A percentile compares a stretch with the other conserved stretches of the same genome.
Evolutionary conservation across 202 grass and related monocot species (phyloP).

Genomic region (Elaeis oleifera): DNA sequence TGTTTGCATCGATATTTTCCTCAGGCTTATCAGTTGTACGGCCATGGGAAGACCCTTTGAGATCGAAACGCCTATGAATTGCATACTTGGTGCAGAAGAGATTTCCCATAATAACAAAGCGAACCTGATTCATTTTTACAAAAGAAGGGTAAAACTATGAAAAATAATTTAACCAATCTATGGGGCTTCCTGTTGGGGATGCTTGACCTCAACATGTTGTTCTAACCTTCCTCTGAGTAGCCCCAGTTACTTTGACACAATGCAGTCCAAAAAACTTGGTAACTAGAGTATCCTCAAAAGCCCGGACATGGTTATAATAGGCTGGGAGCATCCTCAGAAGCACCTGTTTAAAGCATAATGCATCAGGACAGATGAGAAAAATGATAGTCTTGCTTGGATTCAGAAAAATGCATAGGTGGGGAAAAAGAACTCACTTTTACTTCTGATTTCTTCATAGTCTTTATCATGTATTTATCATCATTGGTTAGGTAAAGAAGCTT

Average conservation of each 20-base stretch:
- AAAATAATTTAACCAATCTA: background rate
- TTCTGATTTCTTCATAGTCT: slow-evolving; percentile 94
- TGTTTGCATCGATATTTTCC: slow-evolving; percentile 71
- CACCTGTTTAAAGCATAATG: slow-evolving; percentile 31
- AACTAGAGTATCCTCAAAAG: slow-evolving; percentile 63
- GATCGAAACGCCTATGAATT: slow-evolving; percentile 69
- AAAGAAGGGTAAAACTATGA: background rate
- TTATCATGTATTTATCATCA: slow-evolving; percentile 92
- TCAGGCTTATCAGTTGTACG: slow-evolving; percentile 79
- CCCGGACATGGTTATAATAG: slow-evolving; percentile 73
- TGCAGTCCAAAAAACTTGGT: slow-evolving; percentile 87
- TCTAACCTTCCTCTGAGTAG: slow-evolving; percentile 85
- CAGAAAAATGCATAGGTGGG: background rate
- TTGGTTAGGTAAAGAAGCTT: slow-evolving; percentile 93
- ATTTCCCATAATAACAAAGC: slow-evolving; percentile 94
- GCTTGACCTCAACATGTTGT: background rate
- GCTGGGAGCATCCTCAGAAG: slow-evolving; percentile 91
- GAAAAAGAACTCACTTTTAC: slow-evolving; percentile 41
- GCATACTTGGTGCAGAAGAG: slow-evolving; percentile 58
- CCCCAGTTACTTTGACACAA: slow-evolving; percentile 79
- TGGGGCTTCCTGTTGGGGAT: too few relatives aligned
- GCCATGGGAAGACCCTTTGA: slow-evolving; percentile 89
- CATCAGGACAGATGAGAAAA: background rate
- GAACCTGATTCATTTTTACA: slow-evolving; percentile 39
- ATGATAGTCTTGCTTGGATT: background rate